These are phyloP conservation scores for Volvox carteri DNA, from an alignment of 163 green algal species.

Conservation along the genomic window DNA sequence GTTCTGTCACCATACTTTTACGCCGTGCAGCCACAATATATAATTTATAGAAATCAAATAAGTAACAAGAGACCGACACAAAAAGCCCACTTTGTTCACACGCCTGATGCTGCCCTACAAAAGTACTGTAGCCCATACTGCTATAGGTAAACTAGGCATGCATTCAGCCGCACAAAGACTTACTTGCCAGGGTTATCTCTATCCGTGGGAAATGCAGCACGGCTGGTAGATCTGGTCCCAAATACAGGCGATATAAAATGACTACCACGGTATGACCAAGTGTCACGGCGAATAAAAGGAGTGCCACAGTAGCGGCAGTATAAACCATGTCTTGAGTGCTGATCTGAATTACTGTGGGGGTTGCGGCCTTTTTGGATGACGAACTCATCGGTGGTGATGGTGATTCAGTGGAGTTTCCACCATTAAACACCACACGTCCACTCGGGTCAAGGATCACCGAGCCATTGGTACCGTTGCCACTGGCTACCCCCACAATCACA, in stretches of 20 bases:
- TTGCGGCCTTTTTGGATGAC: background rate
- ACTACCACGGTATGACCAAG: background rate
- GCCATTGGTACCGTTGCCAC: too few relatives aligned
- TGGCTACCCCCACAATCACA: background rate
- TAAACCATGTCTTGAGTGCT: constrained; percentile 16
- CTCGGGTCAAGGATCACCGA: background rate
- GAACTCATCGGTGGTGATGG: background rate
- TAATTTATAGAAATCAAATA: background rate
- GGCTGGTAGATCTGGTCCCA: background rate
- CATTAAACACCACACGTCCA: background rate
- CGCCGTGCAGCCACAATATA: background rate
- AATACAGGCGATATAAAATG: background rate
- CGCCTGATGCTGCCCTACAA: background rate
- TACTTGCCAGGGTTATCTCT: constrained; percentile 37
- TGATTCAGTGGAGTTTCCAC: background rate
- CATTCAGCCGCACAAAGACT: background rate
- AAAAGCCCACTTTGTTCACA: background rate
- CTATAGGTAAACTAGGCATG: background rate
- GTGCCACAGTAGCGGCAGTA: background rate
- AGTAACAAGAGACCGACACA: background rate
- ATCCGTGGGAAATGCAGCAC: constrained; percentile 26
- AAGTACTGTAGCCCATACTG: background rate
- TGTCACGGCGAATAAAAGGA: constrained; percentile 16
- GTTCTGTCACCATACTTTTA: background rate
- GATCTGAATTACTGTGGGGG: background rate